Conservation (phyloP, 1,139 yeast genomes). For the Torulaspora pretoriensis region DNA sequence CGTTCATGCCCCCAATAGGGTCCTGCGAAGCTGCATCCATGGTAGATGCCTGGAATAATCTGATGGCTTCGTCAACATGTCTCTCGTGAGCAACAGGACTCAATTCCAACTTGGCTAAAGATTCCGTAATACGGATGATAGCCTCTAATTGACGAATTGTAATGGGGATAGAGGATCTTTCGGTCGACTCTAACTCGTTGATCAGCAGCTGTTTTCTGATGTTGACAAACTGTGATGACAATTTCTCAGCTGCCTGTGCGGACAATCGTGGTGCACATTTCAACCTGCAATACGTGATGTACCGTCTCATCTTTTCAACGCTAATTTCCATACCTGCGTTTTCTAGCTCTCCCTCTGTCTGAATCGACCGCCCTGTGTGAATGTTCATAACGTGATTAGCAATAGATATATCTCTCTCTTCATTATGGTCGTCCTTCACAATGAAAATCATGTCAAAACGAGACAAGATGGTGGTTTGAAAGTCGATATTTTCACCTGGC, state of each 20-base stretch:
- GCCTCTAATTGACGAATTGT: constrained; percentile 98
- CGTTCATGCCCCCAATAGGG: constrained; percentile 45
- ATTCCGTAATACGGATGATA: constrained; percentile 90
- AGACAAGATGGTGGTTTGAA: constrained; percentile 92
- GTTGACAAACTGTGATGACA: constrained; percentile 91
- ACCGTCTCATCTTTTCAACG: constrained; percentile 84
- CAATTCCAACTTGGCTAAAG: constrained; percentile 81
- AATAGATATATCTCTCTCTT: constrained; percentile 76
- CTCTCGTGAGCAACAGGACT: constrained; percentile 80
- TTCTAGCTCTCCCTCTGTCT: constrained; percentile 55
- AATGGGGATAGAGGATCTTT: constrained; percentile 92
- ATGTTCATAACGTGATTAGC: constrained; percentile 95
- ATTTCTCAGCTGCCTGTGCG: constrained; percentile 82
- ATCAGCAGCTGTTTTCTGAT: constrained; percentile 81
- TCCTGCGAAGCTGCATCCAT: constrained; percentile 97
- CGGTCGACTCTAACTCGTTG: constrained; percentile 77
- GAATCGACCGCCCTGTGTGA: constrained; percentile 66
- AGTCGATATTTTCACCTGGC: constrained; percentile 97
- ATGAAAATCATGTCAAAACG: constrained; percentile 98
- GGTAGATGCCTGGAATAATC: constrained; percentile 93
- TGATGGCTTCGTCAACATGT: constrained; percentile 93
- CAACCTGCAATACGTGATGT: constrained; percentile 82
- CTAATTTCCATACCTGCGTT: constrained; percentile 58
- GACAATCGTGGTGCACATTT: constrained; percentile 92
- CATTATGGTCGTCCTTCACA: constrained; percentile 92